Evolutionary conservation across 495 filamentous ascomycete genomes (phyloP).

Genomic region (Cudoniella acicularis): DNA sequence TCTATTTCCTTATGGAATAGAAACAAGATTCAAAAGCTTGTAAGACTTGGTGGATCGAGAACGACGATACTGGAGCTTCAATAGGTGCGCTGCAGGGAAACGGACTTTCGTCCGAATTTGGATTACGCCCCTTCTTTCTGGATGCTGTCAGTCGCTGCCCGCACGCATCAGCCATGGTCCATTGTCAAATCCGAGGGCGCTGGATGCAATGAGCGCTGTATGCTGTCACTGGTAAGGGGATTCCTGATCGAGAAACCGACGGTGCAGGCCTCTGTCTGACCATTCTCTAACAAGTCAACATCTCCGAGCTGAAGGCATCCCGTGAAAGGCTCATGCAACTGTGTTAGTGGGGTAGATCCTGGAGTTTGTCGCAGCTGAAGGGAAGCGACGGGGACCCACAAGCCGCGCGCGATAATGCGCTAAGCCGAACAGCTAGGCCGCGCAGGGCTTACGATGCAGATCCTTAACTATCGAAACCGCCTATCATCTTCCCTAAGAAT

Average conservation of each 20-base stretch:
- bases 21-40: constrained; percentile 20
- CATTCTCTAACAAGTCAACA: neutral
- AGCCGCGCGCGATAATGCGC: no score
- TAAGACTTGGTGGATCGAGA: constrained; percentile 1
- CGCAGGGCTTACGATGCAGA: no score
- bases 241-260: constrained; percentile 3
- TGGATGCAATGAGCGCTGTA: constrained; percentile 1
- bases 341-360: constrained; percentile 11
- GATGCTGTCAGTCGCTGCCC: neutral
- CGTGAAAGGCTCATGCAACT: constrained; percentile 9
- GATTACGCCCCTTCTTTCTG: neutral
- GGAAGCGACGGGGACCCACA: no score
- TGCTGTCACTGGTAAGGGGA: constrained; percentile 1
- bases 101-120: neutral
- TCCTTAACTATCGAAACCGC: no score
- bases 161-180: neutral
- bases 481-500: no score
- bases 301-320: neutral
- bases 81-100: constrained; percentile 1
- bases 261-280: constrained; percentile 1
- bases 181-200: neutral
- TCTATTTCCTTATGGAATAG: constrained; percentile 12
- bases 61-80: constrained; percentile 1
- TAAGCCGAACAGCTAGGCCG: no score
- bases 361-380: constrained; percentile 13